Evolutionary conservation across 2,329 filamentous ascomycete genomes (phyloP), one percentile per base, ranked within the genome.

Genomic region (Cadophora malorum): DNA sequence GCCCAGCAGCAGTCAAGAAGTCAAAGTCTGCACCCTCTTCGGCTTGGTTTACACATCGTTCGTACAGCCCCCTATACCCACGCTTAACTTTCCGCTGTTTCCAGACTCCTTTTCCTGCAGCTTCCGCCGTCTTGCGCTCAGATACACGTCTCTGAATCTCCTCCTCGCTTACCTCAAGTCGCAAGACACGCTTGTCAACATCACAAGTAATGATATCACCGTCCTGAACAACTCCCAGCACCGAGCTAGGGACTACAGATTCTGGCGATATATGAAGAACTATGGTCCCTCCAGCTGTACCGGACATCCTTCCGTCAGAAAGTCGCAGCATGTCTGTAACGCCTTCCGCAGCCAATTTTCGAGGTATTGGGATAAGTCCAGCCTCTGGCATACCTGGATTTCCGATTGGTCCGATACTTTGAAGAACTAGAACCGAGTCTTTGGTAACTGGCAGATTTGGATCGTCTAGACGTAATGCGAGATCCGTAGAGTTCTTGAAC

Each of bases 21-120:
- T 86, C 86, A 77, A 90, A 90, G 74, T 90, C 87, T 0, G 82
- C 85, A 0, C 88, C 88, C 1, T 82, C 73, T 69, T 89, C 81
- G 0, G 87, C 87, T 75, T 89, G 86, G 21, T 86, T 88, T 0
- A 90, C 88, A 19, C 80, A 81, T 6, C 85, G 79, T 81, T 87
- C 82, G 74, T 88, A 90, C 59, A 90, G 73, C 0, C 86, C 87
- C 1, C 85, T 78, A 76, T 90, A 90, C 0, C 87, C 88, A 72
- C 87, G 82, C 72, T 79, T 82, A 3, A 67, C 74, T 58, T 78
- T 76, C 65, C 81, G 80, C 14, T 74, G 74, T 16, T 74, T 73
- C 80, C 80, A 82, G 4, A 77, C 74, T 12, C 69, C 58, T 23
- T 52, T 55, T 35, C 23, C 45, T 35, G 60, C 68, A 10, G 65